phyloP scores from a whole-genome alignment of 2,329 filamentous ascomycete species.

The Sclerotinia nivalis region DNA sequence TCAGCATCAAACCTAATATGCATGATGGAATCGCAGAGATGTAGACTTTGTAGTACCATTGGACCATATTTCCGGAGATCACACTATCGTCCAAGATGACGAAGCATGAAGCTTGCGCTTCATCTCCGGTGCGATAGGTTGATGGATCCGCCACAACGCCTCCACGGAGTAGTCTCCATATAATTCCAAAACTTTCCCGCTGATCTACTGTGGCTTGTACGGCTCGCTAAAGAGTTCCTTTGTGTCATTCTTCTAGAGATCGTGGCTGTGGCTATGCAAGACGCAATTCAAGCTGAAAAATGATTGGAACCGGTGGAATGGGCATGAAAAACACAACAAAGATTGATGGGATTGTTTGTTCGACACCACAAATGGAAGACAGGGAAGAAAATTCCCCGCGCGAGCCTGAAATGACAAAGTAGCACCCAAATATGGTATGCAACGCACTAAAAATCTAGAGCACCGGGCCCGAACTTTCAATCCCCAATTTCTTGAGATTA shows the following conservation, averaged over 20 bases:
- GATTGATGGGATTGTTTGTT: background rate
- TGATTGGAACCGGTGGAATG: background rate
- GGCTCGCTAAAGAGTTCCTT: background rate
- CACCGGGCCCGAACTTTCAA: background rate
- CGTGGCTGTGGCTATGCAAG: slow-evolving; percentile 2
- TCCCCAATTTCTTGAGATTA: background rate
- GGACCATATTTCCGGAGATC: background rate
- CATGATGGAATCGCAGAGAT: background rate
- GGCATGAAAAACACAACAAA: background rate
- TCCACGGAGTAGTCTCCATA: background rate
- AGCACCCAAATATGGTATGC: background rate
- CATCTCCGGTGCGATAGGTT: slow-evolving; percentile 7
- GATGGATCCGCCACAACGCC: slow-evolving; percentile 8
- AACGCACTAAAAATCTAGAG: slow-evolving; percentile 2
- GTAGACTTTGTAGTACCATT: background rate
- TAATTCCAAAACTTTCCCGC: background rate
- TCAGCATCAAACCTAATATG: background rate
- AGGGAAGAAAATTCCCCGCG: background rate
- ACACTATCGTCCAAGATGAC: background rate
- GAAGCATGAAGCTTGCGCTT: slow-evolving; percentile 9
- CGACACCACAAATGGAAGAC: background rate
- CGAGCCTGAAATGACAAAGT: slow-evolving; percentile 17
- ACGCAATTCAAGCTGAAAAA: background rate
- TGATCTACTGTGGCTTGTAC: slow-evolving; percentile 2
- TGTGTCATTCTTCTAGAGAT: background rate